Evolutionary conservation across 495 filamentous ascomycete genomes (phyloP).

Genomic region (Penicillium pancosmium): DNA sequence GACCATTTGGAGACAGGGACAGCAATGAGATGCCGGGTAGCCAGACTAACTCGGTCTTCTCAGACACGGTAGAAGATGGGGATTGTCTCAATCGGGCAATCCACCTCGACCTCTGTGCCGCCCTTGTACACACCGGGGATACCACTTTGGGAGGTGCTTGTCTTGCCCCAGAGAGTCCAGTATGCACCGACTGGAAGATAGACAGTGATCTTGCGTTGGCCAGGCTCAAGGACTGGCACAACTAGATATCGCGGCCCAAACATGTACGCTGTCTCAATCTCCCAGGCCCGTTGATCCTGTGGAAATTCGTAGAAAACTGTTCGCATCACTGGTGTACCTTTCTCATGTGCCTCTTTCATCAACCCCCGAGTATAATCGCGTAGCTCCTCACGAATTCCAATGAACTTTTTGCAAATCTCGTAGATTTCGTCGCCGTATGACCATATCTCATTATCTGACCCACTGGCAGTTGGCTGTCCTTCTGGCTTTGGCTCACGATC

Average conservation of each 20-base stretch:
- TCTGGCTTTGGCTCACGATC: constrained; percentile 56
- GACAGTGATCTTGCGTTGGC: constrained; percentile 40
- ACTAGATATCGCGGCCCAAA: constrained; percentile 56
- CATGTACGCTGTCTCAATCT: constrained; percentile 56
- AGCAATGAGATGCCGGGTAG: not conserved
- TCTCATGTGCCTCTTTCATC: constrained; percentile 58
- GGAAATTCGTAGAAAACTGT: constrained; percentile 62
- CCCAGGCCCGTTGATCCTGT: constrained; percentile 48
- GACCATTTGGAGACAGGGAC: not conserved
- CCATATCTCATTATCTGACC: constrained; percentile 61
- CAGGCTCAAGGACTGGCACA: constrained; percentile 50
- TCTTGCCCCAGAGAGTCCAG: constrained; percentile 44
- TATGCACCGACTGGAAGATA: constrained; percentile 50
- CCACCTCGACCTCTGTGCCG: constrained; percentile 40
- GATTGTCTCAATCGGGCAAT: constrained; percentile 53
- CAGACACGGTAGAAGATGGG: constrained; percentile 45
- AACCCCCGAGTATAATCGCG: constrained; percentile 51
- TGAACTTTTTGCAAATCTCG: constrained; percentile 57
- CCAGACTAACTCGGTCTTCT: not conserved
- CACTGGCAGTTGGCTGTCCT: constrained; percentile 40
- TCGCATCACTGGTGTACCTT: constrained; percentile 57
- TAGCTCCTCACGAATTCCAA: constrained; percentile 54
- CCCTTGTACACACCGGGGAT: constrained; percentile 31
- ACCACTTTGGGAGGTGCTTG: constrained; percentile 3
- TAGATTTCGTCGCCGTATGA: constrained; percentile 58